phyloP scores from a whole-genome alignment of 208 protist genomes.

The Wallacemonas collosoma region DNA sequence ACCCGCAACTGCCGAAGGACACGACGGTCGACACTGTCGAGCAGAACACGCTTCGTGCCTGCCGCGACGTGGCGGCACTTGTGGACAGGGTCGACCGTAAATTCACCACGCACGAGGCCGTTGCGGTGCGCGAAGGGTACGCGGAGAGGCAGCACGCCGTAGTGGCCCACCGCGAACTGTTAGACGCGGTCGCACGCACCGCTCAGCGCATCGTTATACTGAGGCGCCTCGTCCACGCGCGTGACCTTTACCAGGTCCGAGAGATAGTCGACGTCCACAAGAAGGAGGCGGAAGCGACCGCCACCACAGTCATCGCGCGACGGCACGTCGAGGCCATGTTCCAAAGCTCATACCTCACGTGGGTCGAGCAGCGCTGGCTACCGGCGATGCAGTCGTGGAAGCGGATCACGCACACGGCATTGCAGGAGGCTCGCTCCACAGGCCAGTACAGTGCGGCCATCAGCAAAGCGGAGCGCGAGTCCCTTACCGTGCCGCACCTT shows the following conservation, averaged over 20 bases:
- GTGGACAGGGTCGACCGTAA: conserved; percentile 64
- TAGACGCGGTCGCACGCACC: conserved; percentile 39
- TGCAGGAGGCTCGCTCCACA: conserved; percentile 26
- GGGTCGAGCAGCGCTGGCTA: conserved; percentile 70
- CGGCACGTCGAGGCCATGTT: conserved; percentile 22
- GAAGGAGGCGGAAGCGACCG: conserved; percentile 15
- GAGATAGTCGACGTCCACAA: conserved; percentile 39
- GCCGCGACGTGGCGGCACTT: conserved; percentile 32
- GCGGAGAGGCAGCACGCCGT: conserved; percentile 34
- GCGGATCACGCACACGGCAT: conserved; percentile 32
- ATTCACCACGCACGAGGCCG: conserved; percentile 48
- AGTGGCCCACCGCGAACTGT: conserved; percentile 31
- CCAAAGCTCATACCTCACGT: conserved; percentile 54
- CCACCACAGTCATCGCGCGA: conserved; percentile 1
- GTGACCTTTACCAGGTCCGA: conserved; percentile 39
- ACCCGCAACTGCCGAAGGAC: conserved; percentile 43
- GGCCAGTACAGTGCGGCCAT: conserved; percentile 44
- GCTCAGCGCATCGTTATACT: conserved; percentile 51
- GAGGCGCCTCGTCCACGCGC: conserved; percentile 34
- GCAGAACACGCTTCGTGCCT: conserved; percentile 30
- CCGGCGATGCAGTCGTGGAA: conserved; percentile 69
- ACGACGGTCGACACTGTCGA: conserved; percentile 50
- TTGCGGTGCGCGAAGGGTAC: conserved; percentile 45
- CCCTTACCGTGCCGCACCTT: conserved; percentile 42
- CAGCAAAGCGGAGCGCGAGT: conserved; percentile 34